phyloP scores from a whole-genome alignment of 2,329 filamentous ascomycete genomes.

The Aspergillus pseudoglaucus region DNA sequence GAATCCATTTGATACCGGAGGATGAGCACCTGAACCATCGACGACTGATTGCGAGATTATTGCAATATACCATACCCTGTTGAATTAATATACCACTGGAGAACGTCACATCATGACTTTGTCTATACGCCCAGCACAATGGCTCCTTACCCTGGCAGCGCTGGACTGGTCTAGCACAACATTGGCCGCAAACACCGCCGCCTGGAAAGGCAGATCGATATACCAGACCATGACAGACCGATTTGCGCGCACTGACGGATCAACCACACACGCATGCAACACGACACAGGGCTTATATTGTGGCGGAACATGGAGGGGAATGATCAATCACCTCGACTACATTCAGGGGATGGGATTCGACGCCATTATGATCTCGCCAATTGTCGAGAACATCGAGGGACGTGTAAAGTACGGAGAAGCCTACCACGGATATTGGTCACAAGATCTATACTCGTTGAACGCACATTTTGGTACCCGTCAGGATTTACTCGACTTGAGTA shows the following conservation, averaged over 20 bases:
- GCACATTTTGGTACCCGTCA: constrained; percentile 43
- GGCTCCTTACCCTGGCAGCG: neutral
- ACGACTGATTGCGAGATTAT: neutral
- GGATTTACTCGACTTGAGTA: constrained; percentile 43
- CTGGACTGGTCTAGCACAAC: constrained; percentile 6
- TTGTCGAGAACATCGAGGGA: constrained; percentile 34
- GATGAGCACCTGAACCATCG: neutral
- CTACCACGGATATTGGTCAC: constrained; percentile 48
- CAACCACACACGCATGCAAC: constrained; percentile 26
- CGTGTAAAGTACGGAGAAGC: constrained; percentile 37
- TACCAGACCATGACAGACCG: constrained; percentile 45
- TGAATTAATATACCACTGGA: neutral
- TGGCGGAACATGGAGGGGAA: constrained; percentile 47
- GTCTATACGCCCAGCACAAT: neutral
- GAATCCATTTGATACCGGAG: neutral
- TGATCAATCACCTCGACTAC: constrained; percentile 45
- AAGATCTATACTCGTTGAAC: constrained; percentile 45
- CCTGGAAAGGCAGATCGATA: constrained; percentile 39
- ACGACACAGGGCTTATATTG: constrained; percentile 36
- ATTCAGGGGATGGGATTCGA: constrained; percentile 47
- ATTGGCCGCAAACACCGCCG: constrained; percentile 18
- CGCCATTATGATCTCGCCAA: constrained; percentile 41
- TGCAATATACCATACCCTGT: neutral
- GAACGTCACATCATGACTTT: neutral
- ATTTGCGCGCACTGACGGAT: constrained; percentile 38